phyloP scores from a whole-genome alignment of 352 stramenopile species.

The Globisporangium mamillatum region DNA sequence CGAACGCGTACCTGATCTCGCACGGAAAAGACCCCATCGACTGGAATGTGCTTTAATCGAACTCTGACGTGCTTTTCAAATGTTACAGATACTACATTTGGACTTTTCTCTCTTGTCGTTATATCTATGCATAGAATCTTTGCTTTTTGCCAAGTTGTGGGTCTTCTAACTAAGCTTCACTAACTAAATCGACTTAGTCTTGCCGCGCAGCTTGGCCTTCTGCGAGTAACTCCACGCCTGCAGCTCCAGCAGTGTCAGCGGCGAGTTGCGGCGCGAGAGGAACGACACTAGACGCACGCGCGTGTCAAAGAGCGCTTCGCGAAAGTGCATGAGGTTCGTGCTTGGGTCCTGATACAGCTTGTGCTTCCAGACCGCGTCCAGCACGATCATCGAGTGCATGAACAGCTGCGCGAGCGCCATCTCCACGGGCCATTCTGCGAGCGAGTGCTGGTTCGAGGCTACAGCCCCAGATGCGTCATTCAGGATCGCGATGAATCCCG shows the following conservation, averaged over 20 bases:
- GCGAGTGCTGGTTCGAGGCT: conserved; percentile 38
- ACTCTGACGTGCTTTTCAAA: neutral
- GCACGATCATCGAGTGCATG: conserved; percentile 53
- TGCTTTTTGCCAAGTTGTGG: neutral
- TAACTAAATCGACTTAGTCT: conserved; percentile 17
- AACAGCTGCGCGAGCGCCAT: conserved; percentile 59
- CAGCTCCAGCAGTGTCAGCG: conserved; percentile 47
- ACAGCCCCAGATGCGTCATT: conserved; percentile 37
- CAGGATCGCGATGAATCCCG: conserved; percentile 47
- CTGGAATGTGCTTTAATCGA: conserved; percentile 56
- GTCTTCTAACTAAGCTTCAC: neutral
- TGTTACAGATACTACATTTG: conserved; percentile 1
- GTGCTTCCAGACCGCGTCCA: conserved; percentile 61
- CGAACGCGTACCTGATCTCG: conserved; percentile 74
- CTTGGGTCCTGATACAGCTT: conserved; percentile 43
- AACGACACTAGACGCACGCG: conserved; percentile 44
- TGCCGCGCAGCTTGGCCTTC: conserved; percentile 13
- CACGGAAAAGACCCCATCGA: conserved; percentile 82
- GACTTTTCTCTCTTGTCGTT: neutral
- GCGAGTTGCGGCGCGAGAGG: conserved; percentile 40
- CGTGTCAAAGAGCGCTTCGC: conserved; percentile 53
- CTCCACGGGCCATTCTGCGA: conserved; percentile 41
- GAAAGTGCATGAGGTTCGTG: conserved; percentile 62
- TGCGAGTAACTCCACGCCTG: conserved; percentile 43
- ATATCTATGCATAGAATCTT: neutral